Percentiles rank a stretch among this genome's conserved stretches.
These are phyloP conservation scores for Podaxis rugospora DNA, from an alignment of 768 basidiomycete genomes.

Conservation along the genomic window DNA sequence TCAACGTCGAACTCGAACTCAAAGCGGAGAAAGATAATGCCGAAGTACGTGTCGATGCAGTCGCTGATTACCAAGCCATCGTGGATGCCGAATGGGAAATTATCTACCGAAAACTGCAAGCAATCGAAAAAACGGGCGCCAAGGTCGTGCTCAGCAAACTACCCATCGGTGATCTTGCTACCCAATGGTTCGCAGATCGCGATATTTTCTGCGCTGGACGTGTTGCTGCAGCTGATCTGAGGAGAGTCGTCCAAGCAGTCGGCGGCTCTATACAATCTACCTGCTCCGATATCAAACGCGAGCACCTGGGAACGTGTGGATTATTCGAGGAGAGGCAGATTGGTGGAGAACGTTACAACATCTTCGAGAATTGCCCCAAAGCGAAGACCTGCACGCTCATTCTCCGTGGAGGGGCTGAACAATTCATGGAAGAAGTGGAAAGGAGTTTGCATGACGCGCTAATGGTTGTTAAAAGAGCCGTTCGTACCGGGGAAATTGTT, in stretches of 20 bases:
- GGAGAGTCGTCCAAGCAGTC: slow-evolving; percentile 92
- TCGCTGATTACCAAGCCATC: slow-evolving; percentile 98
- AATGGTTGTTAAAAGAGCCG: slow-evolving; percentile 99
- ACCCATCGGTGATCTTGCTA: slow-evolving; percentile 97
- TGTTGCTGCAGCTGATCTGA: slow-evolving; percentile 84
- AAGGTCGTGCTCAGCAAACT: slow-evolving; percentile 97
- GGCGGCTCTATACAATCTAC: slow-evolving; percentile 95
- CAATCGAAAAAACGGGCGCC: slow-evolving; percentile 93
- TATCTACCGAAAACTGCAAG: slow-evolving; percentile 95
- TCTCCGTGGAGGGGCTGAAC: slow-evolving; percentile 94
- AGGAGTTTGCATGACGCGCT: slow-evolving; percentile 96
- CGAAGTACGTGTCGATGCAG: slow-evolving; percentile 94
- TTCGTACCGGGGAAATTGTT: slow-evolving; percentile 93
- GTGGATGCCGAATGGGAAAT: slow-evolving; percentile 99
- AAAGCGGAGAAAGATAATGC: slow-evolving; percentile 99
- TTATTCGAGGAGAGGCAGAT: slow-evolving; percentile 92
- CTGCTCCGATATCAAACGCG: slow-evolving; percentile 83
- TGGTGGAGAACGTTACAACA: slow-evolving; percentile 93
- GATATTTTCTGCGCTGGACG: slow-evolving; percentile 99
- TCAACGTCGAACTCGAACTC: slow-evolving; percentile 97
- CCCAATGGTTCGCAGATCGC: slow-evolving; percentile 98
- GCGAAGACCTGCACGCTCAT: slow-evolving; percentile 95
- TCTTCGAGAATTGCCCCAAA: slow-evolving; percentile 90
- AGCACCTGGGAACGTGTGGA: slow-evolving; percentile 94
- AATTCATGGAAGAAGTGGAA: slow-evolving; percentile 98